Base-by-base conservation (phyloP, 2,329 filamentous ascomycete genomes). In the Trichoderma sp. region DNA sequence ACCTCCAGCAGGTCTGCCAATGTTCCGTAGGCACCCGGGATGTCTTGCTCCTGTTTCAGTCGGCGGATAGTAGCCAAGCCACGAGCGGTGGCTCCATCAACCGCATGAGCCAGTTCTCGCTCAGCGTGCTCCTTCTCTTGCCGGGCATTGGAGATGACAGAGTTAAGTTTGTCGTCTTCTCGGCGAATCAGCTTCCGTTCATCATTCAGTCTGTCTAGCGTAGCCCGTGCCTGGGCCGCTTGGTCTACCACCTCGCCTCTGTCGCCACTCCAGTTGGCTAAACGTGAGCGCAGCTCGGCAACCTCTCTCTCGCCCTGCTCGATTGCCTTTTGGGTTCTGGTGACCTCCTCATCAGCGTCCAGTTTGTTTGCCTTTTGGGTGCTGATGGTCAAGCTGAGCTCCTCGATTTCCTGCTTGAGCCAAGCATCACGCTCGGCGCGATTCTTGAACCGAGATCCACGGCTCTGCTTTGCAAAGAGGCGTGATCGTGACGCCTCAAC, bases 1-100 rank as follows among this genome's bases (percentile, higher is more conserved):
- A 97, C 94, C 69, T 94, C 90, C 76, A 98, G 90, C n/a, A 99
- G 88, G 80, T 99, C 97, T 5, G 95, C 95, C 47, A 99, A 82
- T 0, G 95, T 97, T 64, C 97, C 96, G 79, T 97, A 97, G 2
- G 96, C 94, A 30, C 96, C 96, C 1, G 92, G 88, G 6, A 98
- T 89, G 72, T 94, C 89, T 74, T 92, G 86, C 75, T 97, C 91
- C 62, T 90, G 88, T 81, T 94, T 95, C 76, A 98, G 87, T 57
- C 92, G 90, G 69, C 94, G 91, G 20, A 99, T 92, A 3, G 93
- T 92, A n/a, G 93, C 92, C 59, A 99, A 86, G 77, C 95, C 96
- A 64, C 93, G 90, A 71, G 93, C 92, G 6, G 95, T 98, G 70
- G 93, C 92, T 73, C 92, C 90, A 79, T 99, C 96, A 90, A 98